Percentiles rank a stretch among this genome's conserved stretches.
These are phyloP conservation scores for Cryptosporidium felis DNA, from an alignment of 169 alveolate genomes.

Conservation along the genomic window DNA sequence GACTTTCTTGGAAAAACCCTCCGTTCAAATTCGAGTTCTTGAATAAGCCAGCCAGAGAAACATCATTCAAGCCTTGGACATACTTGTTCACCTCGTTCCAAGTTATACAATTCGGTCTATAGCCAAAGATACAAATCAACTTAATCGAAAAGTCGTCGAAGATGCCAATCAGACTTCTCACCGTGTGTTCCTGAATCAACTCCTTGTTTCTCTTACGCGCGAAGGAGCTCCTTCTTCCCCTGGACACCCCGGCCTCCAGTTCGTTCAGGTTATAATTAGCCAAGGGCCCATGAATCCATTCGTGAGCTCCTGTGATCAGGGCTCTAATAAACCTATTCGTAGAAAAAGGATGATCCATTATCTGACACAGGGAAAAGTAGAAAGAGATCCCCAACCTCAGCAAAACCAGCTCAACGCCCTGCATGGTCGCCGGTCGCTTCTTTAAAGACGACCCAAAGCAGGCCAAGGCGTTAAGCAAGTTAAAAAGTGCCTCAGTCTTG, in stretches of 20 bases:
- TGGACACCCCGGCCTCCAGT: background rate
- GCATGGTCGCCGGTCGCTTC: constrained; percentile 58
- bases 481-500: constrained; percentile 51
- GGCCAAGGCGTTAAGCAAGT: constrained; percentile 48
- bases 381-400: constrained; percentile 65
- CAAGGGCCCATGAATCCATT: constrained; percentile 61
- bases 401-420: constrained; percentile 46
- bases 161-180: constrained; percentile 12
- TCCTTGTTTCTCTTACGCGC: background rate
- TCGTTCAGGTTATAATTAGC: background rate
- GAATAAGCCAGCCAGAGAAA: background rate
- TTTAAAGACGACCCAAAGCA: constrained; percentile 69
- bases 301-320: constrained; percentile 55
- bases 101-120: constrained; percentile 57
- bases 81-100: constrained; percentile 34
- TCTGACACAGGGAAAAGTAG: constrained; percentile 44
- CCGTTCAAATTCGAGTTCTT: constrained; percentile 16
- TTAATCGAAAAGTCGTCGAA: constrained; percentile 63
- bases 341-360: constrained; percentile 70
- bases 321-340: constrained; percentile 63
- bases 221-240: constrained; percentile 12
- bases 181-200: constrained; percentile 47
- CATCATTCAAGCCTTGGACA: constrained; percentile 22
- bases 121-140: constrained; percentile 40
- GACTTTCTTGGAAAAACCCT: constrained; percentile 15